These are phyloP conservation scores for Fusarium sterilihyphosum DNA, from an alignment of 2,329 filamentous ascomycete genomes.

Conservation along the genomic window DNA sequence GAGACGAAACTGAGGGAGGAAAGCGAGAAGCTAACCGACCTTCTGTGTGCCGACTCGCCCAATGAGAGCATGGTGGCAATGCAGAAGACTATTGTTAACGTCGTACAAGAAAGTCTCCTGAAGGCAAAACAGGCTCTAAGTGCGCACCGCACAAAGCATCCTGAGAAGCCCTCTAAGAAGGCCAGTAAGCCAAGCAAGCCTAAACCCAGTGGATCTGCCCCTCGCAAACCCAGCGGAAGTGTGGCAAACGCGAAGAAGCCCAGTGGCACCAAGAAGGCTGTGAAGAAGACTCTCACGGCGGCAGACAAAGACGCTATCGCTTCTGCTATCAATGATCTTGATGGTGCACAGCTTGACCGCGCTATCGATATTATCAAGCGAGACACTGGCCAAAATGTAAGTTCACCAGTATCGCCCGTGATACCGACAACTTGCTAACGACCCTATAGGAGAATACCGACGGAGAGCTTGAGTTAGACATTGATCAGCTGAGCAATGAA, in stretches of 20 bases:
- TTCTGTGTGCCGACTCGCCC: slow-evolving; percentile 61
- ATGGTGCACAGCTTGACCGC: slow-evolving; percentile 78
- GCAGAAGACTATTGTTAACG: slow-evolving; percentile 69
- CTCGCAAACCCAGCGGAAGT: slow-evolving; percentile 56
- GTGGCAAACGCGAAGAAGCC: slow-evolving; percentile 49
- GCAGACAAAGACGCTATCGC: slow-evolving; percentile 93
- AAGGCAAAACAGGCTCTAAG: slow-evolving; percentile 74
- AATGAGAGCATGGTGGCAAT: slow-evolving; percentile 64
- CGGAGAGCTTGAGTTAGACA: slow-evolving; percentile 69
- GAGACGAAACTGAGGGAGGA: slow-evolving; percentile 64
- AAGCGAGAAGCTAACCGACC: slow-evolving; percentile 65
- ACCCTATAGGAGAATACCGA: slow-evolving; percentile 63
- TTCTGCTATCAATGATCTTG: slow-evolving; percentile 82
- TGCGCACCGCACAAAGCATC: slow-evolving; percentile 56
- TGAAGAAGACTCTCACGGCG: slow-evolving; percentile 69
- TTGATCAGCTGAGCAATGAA: slow-evolving; percentile 66
- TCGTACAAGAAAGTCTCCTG: slow-evolving; percentile 77
- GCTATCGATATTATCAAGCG: slow-evolving; percentile 91
- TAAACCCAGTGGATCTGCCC: slow-evolving; percentile 48
- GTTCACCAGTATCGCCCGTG: slow-evolving; percentile 43
- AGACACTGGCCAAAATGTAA: slow-evolving; percentile 80
- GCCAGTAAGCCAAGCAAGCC: slow-evolving; percentile 68
- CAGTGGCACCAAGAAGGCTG: slow-evolving; percentile 56
- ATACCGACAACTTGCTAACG: slow-evolving; percentile 7
- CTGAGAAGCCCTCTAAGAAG: slow-evolving; percentile 68